These are phyloP conservation scores for Davidsoniella virescens DNA, from an alignment of 2,329 filamentous ascomycete species.

Conservation along the genomic window DNA sequence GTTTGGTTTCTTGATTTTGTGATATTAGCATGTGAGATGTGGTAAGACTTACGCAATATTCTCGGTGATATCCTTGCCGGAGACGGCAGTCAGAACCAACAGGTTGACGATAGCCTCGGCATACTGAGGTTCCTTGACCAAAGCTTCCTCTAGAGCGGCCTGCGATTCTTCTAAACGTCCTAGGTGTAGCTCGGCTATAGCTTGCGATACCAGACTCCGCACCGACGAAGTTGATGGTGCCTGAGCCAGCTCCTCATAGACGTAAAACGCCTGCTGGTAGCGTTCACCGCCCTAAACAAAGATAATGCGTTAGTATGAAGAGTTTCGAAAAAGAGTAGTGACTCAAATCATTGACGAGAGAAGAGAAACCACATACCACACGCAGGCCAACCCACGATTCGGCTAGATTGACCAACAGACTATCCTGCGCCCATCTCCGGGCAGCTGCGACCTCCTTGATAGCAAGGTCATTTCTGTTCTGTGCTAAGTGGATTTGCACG, in stretches of 20 bases:
- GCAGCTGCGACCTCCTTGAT: slow-evolving; percentile 77
- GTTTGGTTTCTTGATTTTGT: too few relatives aligned
- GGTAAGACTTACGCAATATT: slow-evolving; percentile 37
- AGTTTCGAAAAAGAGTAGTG: too few relatives aligned
- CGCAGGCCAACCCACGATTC: slow-evolving; percentile 90
- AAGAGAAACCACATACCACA: slow-evolving; percentile 39
- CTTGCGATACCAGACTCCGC: slow-evolving; percentile 67
- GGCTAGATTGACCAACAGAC: slow-evolving; percentile 78
- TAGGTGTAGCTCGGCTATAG: slow-evolving; percentile 79
- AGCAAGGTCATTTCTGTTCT: slow-evolving; percentile 83
- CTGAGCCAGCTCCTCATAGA: slow-evolving; percentile 90
- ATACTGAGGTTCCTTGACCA: slow-evolving; percentile 55
- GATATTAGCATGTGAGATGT: too few relatives aligned
- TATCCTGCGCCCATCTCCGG: slow-evolving; percentile 89
- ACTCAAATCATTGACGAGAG: not conserved
- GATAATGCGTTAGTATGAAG: slow-evolving; percentile 17
- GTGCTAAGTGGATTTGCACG: slow-evolving; percentile 78
- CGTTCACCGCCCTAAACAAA: slow-evolving; percentile 64
- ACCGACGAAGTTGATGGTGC: slow-evolving; percentile 64
- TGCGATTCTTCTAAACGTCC: slow-evolving; percentile 81
- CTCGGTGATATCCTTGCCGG: slow-evolving; percentile 54
- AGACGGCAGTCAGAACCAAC: slow-evolving; percentile 61
- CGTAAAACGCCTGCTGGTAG: slow-evolving; percentile 94
- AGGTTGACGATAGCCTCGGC: slow-evolving; percentile 67
- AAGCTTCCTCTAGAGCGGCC: slow-evolving; percentile 63